Conservation (phyloP, 2,329 filamentous ascomycete genomes). For the Escovopsis sp. region DNA sequence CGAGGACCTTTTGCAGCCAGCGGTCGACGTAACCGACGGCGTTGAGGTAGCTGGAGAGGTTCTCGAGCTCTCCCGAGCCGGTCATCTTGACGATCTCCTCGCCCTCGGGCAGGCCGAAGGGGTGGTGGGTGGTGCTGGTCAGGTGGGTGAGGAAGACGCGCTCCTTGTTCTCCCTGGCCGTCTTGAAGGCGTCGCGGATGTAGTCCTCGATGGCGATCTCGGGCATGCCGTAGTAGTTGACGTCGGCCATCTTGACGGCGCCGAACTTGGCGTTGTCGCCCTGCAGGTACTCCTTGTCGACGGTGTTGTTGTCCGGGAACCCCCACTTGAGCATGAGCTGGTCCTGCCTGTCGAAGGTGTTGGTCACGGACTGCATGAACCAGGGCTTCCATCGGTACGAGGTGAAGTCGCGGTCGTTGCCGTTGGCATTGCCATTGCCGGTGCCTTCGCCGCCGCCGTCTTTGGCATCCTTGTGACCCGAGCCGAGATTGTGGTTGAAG, state of each 20-base stretch:
- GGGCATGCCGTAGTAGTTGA: constrained; percentile 20
- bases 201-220: constrained; percentile 19
- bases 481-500: constrained; percentile 13
- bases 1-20: constrained; percentile 17
- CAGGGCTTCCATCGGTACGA: constrained; percentile 16
- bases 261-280: constrained; percentile 15
- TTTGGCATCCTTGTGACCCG: too few relatives aligned
- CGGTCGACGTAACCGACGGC: constrained; percentile 17
- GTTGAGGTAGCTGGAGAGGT: constrained; percentile 19
- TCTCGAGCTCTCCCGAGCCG: constrained; percentile 9
- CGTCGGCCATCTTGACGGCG: constrained; percentile 12
- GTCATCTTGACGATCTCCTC: constrained; percentile 11
- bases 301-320: constrained; percentile 12
- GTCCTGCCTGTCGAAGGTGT: constrained; percentile 17
- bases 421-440: too few relatives aligned
- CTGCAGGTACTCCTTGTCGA: constrained; percentile 17
- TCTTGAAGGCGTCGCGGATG: constrained; percentile 16
- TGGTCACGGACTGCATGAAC: constrained; percentile 18
- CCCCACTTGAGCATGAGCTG: constrained; percentile 16
- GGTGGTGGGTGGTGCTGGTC: constrained; percentile 20
- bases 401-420: constrained; percentile 11
- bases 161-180: constrained; percentile 15
- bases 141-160: constrained; percentile 19
- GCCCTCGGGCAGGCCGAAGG: constrained; percentile 15
- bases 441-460: too few relatives aligned